Evolutionary conservation across 2,329 filamentous ascomycete species (phyloP), one percentile per base, ranked within the genome.

Genomic region (Kalaharituber pfeilii): DNA sequence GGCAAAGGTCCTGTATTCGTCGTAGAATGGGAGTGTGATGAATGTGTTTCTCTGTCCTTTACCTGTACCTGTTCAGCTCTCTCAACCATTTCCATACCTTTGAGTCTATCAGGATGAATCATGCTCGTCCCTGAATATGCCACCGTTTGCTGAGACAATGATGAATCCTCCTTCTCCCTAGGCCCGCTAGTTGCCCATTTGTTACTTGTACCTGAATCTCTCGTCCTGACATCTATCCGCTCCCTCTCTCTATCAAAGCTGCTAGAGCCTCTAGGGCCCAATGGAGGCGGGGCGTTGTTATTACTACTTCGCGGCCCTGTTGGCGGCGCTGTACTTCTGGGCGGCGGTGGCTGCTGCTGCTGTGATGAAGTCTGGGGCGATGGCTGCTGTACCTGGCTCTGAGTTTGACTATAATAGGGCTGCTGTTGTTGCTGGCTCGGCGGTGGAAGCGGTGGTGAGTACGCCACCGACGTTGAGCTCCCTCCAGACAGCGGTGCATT

Each of bases 21-120:
- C 15, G 33, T 13, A 39, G 42, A 11, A 15, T 47, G 42, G 5
- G 13, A 47, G 22, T 22, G 15, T 47, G 22, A 20, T 4, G n/a
- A 20, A 4, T 47, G 5, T 18, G 42, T 25, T 20, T 47, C 42
- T 47, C 42, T 25, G 25, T 22, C 24, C 42, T 47, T 47, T 24
- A 22, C n/a, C 25, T 5, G 18, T 24, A 22, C n/a, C 25, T 5
- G 18, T 25, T 47, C 59, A 53, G 57, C 56, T 6, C 53, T 52
- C 30, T 50, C 54, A n/a, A 55, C 58, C 13, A 52, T 53, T 42
- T 61, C 59, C 24, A 61, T 60, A 36, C 55, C 57, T 54, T 53
- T 52, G 11, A 60, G 58, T 22, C 59, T 54, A 29, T 60, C 59
- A 20, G 59, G 59, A 45, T 61, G 59, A 20, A 61, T 47, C 42